Evolutionary conservation across 441 rosid species (phyloP), one percentile per base, ranked within the genome.

Genomic region (Rhodomyrtus psidioides): DNA sequence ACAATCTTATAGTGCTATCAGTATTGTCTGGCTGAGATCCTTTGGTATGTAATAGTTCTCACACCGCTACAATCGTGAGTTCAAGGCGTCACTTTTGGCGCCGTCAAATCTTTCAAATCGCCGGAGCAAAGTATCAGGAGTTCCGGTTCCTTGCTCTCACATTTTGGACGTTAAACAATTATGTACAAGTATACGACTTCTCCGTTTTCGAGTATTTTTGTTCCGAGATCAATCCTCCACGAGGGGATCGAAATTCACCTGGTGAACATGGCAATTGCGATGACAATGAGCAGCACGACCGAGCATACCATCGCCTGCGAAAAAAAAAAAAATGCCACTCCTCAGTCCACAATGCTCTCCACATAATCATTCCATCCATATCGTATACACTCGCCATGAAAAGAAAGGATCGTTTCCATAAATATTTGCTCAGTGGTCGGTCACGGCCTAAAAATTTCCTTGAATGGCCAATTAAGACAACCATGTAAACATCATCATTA

Each of bases 271-370:
- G 83, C 85, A 42, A 85, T 83, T 83, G 89, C 90, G 55, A 91
- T 23, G 44, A 93, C 9, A 83, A 96, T 83, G 84, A 96, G 82
- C 91, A 95, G 55, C 85, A 93, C 81, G 30, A 92, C 88, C 21
- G 98, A 91, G 86, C 90, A 94, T 53, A 89, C 87, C 98, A 95
- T 93, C 23, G 97, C 98, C 99, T 95, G 98, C 91, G n/a, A n/a
- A 34, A 34, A 34, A 87, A 82, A 76, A 49, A 26, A 53, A 53
- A 49, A 53, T 30, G 42, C 26, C 83, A 81, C 24, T 54, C 4
- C 79, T 70, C 49, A 70, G 79, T 70, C 79, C n/a, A 2, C n/a
- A 70, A 39, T 6, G n/a, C 49, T 70, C 26, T 39, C 49, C 49
- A 39, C 49, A 39, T 70, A 70, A 70, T 70, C 9, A 34, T 70